A percentile compares a stretch with the other conserved stretches of the same genome.
These are phyloP conservation scores for Pelargonium fulgidum DNA, from an alignment of 441 rosid genomes.

Conservation along the genomic window DNA sequence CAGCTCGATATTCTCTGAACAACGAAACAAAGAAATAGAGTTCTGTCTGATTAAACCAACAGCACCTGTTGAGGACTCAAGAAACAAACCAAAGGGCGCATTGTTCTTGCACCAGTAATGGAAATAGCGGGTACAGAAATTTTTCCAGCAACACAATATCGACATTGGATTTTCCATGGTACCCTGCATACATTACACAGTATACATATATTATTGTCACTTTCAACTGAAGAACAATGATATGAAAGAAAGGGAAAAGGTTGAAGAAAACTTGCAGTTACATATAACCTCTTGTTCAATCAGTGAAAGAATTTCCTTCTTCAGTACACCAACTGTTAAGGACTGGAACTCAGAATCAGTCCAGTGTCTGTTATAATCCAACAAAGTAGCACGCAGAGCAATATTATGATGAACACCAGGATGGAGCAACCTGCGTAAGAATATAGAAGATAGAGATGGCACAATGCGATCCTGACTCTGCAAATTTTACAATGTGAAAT, in stretches of 20 bases:
- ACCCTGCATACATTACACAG: slow-evolving; percentile 42
- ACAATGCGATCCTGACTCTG: slow-evolving; percentile 62
- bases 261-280: not conserved
- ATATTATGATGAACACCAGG: slow-evolving; percentile 67
- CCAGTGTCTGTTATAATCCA: slow-evolving; percentile 76
- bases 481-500: not conserved
- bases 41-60: slow-evolving; percentile 77
- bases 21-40: slow-evolving; percentile 73
- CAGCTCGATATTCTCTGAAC: slow-evolving; percentile 59
- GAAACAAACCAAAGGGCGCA: slow-evolving; percentile 58
- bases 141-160: slow-evolving; percentile 66
- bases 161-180: slow-evolving; percentile 45
- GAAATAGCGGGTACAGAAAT: slow-evolving; percentile 67
- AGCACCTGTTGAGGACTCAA: slow-evolving; percentile 50
- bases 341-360: slow-evolving; percentile 81
- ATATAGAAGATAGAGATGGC: slow-evolving; percentile 75
- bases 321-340: slow-evolving; percentile 72
- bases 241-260: slow-evolving; percentile 10
- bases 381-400: slow-evolving; percentile 60
- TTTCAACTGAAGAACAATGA: slow-evolving; percentile 11
- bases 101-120: slow-evolving; percentile 84
- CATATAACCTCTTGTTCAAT: slow-evolving; percentile 70
- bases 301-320: slow-evolving; percentile 66
- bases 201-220: slow-evolving; percentile 12
- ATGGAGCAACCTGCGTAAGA: slow-evolving; percentile 71